Percentiles rank a stretch among this genome's conserved stretches.
Conservation (phyloP, 2,329 filamentous ascomycete species). For the Pyrenophora teres region DNA sequence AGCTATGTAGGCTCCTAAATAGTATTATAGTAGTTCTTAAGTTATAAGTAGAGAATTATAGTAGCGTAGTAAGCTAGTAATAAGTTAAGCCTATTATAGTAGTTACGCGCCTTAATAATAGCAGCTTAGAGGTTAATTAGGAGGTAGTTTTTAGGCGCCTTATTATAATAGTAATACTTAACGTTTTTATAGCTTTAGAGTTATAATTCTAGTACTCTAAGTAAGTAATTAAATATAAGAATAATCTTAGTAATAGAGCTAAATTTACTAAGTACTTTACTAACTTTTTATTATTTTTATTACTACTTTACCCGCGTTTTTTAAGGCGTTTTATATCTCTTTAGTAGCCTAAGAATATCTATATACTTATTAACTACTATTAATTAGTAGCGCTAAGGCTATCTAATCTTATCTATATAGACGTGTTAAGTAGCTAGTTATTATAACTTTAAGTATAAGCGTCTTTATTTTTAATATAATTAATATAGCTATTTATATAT, state of each 20-base stretch:
- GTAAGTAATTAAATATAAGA: conserved; percentile 1
- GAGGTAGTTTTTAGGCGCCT: conserved; percentile 3
- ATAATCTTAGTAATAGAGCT: background rate
- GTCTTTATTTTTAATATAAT: background rate
- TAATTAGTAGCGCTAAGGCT: conserved; percentile 2
- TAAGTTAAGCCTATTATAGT: conserved; percentile 5
- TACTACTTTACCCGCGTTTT: background rate
- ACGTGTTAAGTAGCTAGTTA: background rate
- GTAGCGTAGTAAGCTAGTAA: too few species aligned
- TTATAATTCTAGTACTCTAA: background rate
- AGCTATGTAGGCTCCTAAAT: background rate
- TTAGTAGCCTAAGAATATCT: background rate
- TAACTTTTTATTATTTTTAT: too few species aligned
- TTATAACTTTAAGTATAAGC: background rate
- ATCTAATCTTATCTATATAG: background rate
- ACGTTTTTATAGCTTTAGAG: background rate
- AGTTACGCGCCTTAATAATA: conserved; percentile 3
- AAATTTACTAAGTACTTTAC: too few species aligned
- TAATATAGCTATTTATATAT: background rate
- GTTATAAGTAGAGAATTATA: background rate
- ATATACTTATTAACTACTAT: conserved; percentile 5
- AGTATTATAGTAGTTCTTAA: conserved; percentile 1
- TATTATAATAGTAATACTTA: too few species aligned
- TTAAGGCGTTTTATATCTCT: conserved; percentile 6
- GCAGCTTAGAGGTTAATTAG: conserved; percentile 9